These are phyloP conservation scores for Neonectria coccinea DNA, from an alignment of 2,329 filamentous ascomycete species.

Conservation along the genomic window DNA sequence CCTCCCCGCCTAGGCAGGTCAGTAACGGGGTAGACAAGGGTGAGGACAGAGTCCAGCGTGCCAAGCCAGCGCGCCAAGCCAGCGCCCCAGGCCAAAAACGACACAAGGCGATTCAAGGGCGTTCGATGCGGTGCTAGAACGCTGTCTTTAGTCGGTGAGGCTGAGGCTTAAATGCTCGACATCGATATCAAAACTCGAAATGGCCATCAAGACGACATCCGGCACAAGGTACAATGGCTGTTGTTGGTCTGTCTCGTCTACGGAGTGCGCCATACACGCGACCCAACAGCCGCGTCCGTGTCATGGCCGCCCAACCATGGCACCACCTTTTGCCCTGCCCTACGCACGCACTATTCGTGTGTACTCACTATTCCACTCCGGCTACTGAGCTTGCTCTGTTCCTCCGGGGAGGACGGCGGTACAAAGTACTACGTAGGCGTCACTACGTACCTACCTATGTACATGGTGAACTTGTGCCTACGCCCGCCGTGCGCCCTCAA, in stretches of 20 bases:
- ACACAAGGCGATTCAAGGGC: conserved; percentile 1
- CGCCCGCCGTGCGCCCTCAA: conserved; percentile 41
- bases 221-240: neutral
- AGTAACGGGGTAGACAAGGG: conserved; percentile 7
- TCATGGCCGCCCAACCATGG: neutral
- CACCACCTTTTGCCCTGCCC: neutral
- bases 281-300: neutral
- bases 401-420: neutral
- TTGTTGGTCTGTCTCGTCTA: neutral
- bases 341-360: neutral
- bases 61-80: conserved; percentile 6
- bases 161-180: conserved; percentile 5
- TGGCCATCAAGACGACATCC: neutral
- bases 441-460: conserved; percentile 4
- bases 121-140: neutral
- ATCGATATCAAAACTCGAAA: neutral
- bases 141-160: conserved; percentile 10
- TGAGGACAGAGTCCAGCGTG: neutral
- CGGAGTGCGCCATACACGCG: neutral
- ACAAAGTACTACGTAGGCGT: neutral
- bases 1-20: conserved; percentile 24
- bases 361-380: too few species aligned
- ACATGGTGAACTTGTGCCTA: conserved; percentile 5
- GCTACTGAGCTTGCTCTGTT: neutral
- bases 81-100: conserved; percentile 7